These are phyloP conservation scores for Raphanus hybrid DNA, from an alignment of 441 rosid species.

Conservation along the genomic window DNA sequence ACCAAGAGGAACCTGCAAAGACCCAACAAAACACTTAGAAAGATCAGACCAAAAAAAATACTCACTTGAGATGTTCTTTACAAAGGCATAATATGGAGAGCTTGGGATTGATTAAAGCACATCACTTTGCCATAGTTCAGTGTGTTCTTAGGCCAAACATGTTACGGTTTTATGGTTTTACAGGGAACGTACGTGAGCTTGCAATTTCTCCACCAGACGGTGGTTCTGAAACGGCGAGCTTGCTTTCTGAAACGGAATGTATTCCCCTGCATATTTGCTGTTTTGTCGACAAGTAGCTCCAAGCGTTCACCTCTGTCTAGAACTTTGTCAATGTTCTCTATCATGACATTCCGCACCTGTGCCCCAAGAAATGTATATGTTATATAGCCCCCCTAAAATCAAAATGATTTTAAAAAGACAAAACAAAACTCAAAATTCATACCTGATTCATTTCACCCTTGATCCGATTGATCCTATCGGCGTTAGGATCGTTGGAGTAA, in stretches of 20 bases:
- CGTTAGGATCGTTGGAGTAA: slow-evolving; percentile 85
- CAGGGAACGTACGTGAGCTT: slow-evolving; percentile 68
- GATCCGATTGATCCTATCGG: slow-evolving; percentile 83
- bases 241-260: slow-evolving; percentile 94
- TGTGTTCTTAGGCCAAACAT: neutral
- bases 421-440: neutral
- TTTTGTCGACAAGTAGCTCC: slow-evolving; percentile 93
- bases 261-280: slow-evolving; percentile 94
- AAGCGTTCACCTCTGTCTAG: slow-evolving; percentile 95
- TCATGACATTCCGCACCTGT: slow-evolving; percentile 89
- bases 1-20: slow-evolving; percentile 70
- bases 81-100: neutral
- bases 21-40: slow-evolving; percentile 16
- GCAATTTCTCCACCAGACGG: slow-evolving; percentile 95
- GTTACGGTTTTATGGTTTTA: slow-evolving; percentile 1
- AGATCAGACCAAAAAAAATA: neutral
- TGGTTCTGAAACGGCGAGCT: slow-evolving; percentile 84
- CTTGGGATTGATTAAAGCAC: slow-evolving; percentile 5
- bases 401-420: slow-evolving; percentile 6
- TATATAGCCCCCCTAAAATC: neutral
- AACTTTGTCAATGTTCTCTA: slow-evolving; percentile 94
- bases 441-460: slow-evolving; percentile 98
- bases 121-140: slow-evolving; percentile 2
- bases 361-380: neutral
- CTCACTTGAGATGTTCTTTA: neutral